Percentiles rank a stretch among this genome's conserved stretches.
Evolutionary conservation across 148 eudicot genomes (phyloP).

Genomic region (Diospyros kaki): DNA sequence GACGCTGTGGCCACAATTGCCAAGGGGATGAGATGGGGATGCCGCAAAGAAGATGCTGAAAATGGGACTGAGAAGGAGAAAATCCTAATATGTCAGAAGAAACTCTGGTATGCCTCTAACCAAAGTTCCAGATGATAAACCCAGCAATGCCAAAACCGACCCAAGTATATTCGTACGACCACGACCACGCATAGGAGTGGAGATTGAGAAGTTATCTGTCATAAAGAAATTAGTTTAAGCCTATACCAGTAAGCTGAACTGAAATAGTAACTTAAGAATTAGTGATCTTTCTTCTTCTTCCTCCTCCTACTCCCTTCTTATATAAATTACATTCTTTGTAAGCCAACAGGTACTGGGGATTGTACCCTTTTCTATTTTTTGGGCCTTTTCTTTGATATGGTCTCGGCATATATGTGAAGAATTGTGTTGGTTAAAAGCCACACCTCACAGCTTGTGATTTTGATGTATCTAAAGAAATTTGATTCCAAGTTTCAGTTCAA

Average conservation of each 20-base stretch:
- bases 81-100: slow-evolving; percentile 82
- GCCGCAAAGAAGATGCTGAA: slow-evolving; percentile 68
- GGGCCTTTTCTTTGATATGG: not conserved
- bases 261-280: not conserved
- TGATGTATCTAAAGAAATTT: not conserved
- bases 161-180: not conserved
- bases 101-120: slow-evolving; percentile 72
- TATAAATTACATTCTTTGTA: slow-evolving; percentile 3
- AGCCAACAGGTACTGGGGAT: not conserved
- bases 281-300: not conserved
- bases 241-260: not conserved
- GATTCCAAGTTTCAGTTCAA: not conserved
- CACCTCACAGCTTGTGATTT: slow-evolving; percentile 2
- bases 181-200: not conserved
- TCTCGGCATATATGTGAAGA: not conserved
- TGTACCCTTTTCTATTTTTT: not conserved
- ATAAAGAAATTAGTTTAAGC: slow-evolving; percentile 6
- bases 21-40: slow-evolving; percentile 83
- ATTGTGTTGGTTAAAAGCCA: not conserved
- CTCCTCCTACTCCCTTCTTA: not conserved
- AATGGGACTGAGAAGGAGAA: slow-evolving; percentile 54
- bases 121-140: slow-evolving; percentile 43
- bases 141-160: not conserved
- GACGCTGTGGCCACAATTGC: slow-evolving; percentile 52
- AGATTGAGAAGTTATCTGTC: not conserved